phyloP scores from a whole-genome alignment of 768 basidiomycete species.

The Heimioporus sp. region DNA sequence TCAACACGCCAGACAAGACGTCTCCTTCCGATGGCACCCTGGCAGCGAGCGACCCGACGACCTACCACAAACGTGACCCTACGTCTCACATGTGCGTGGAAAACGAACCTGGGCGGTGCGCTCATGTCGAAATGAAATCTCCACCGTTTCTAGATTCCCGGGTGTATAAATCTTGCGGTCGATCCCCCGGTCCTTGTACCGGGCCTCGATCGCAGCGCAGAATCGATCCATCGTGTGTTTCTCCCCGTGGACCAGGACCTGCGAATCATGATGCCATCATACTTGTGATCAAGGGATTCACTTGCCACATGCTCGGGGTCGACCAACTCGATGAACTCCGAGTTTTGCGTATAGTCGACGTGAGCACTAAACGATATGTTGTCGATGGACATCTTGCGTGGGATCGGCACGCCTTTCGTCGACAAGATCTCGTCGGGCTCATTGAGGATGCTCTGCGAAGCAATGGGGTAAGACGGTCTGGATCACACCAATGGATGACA shows the following conservation, averaged over 20 bases:
- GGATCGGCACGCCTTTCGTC: constrained; percentile 73
- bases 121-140: constrained; percentile 83
- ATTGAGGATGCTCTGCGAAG: constrained; percentile 77
- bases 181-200: constrained; percentile 82
- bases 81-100: background rate
- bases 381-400: constrained; percentile 85
- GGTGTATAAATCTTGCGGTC: constrained; percentile 95
- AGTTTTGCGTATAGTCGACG: constrained; percentile 94
- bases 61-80: constrained; percentile 42
- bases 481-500: constrained; percentile 5
- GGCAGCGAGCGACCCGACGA: constrained; percentile 85
- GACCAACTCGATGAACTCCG: constrained; percentile 91
- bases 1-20: constrained; percentile 76
- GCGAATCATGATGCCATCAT: background rate
- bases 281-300: constrained; percentile 9
- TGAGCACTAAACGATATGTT: constrained; percentile 96
- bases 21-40: constrained; percentile 67
- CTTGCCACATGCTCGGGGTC: constrained; percentile 87
- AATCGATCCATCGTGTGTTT: constrained; percentile 88
- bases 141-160: constrained; percentile 82
- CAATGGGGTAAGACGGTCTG: constrained; percentile 1
- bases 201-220: constrained; percentile 75
- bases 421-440: constrained; percentile 88
- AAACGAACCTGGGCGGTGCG: constrained; percentile 79
- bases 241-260: constrained; percentile 95